A percentile compares a stretch with the other conserved stretches of the same genome.
phyloP scores from a whole-genome alignment of 257 asterid genomes.

The Handroanthus guayacan region DNA sequence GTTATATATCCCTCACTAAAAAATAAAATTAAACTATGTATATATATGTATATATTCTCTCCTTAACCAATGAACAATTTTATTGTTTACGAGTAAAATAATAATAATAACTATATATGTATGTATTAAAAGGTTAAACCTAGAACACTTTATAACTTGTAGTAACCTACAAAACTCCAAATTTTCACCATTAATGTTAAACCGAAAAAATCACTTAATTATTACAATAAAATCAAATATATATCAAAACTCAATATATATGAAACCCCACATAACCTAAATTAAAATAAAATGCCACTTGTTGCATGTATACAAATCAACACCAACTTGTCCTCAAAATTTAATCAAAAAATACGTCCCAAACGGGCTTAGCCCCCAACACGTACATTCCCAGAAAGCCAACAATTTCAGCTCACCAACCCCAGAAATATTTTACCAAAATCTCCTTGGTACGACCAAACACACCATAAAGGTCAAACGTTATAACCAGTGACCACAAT shows the following conservation, averaged over 20 bases:
- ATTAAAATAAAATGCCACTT: neutral
- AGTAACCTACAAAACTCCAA: neutral
- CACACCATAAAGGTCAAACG: slow-evolving; percentile 40
- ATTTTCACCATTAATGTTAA: neutral
- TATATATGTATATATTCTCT: too few species aligned
- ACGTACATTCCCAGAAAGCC: slow-evolving; percentile 31
- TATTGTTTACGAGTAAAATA: too few species aligned
- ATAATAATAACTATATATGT: neutral
- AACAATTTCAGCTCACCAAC: slow-evolving; percentile 48
- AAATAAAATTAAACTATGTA: too few species aligned
- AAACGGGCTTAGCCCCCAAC: slow-evolving; percentile 1
- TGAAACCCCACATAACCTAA: neutral
- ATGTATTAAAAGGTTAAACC: neutral
- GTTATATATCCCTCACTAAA: too few species aligned
- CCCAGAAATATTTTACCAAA: slow-evolving; percentile 1
- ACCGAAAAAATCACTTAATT: neutral
- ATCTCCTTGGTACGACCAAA: slow-evolving; percentile 29
- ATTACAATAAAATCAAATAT: neutral
- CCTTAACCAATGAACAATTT: too few species aligned
- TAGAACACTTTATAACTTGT: neutral
- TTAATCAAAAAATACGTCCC: neutral
- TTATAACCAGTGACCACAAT: neutral
- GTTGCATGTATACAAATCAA: neutral
- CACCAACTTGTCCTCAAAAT: slow-evolving; percentile 25
- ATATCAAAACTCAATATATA: neutral